Evolutionary conservation across 176 grass and related monocot genomes (phyloP).

Genomic region (Elymus sibiricus): DNA sequence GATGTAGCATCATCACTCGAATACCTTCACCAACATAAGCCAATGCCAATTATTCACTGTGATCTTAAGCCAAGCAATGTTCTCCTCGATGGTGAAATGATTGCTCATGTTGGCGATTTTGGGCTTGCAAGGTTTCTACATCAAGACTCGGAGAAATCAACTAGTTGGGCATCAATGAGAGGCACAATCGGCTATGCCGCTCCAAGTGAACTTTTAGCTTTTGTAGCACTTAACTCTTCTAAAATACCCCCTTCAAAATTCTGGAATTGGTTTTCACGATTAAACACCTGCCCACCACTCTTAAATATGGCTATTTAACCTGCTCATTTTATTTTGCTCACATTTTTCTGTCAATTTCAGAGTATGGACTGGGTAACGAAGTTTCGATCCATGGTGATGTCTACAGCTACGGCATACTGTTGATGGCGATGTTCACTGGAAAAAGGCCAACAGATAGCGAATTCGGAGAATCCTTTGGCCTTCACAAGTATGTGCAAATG

Average conservation of each 20-base stretch:
- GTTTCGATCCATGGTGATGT: conserved; percentile 7
- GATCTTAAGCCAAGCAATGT: conserved; percentile 11
- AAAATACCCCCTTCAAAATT: too few species aligned
- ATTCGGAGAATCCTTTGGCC: background rate
- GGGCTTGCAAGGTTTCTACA: conserved; percentile 11
- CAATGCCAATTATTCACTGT: background rate
- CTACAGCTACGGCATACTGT: conserved; percentile 15
- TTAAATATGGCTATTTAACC: too few species aligned
- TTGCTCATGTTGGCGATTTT: background rate
- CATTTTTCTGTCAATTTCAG: background rate
- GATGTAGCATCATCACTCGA: conserved; percentile 2
- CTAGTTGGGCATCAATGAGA: conserved; percentile 4
- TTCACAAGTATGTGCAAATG: background rate
- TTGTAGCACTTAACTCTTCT: too few species aligned
- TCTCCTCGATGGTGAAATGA: background rate
- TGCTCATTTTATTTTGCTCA: background rate
- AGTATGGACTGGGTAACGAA: background rate
- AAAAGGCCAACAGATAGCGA: conserved; percentile 11
- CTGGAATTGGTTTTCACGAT: too few species aligned
- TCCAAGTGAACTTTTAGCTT: background rate
- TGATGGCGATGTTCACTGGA: conserved; percentile 21
- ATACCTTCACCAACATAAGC: conserved; percentile 3
- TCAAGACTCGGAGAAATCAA: background rate
- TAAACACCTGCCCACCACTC: too few species aligned
- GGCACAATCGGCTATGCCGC: background rate